Base-by-base conservation (phyloP, 306 rosid species). In the Sophora flavescens region DNA sequence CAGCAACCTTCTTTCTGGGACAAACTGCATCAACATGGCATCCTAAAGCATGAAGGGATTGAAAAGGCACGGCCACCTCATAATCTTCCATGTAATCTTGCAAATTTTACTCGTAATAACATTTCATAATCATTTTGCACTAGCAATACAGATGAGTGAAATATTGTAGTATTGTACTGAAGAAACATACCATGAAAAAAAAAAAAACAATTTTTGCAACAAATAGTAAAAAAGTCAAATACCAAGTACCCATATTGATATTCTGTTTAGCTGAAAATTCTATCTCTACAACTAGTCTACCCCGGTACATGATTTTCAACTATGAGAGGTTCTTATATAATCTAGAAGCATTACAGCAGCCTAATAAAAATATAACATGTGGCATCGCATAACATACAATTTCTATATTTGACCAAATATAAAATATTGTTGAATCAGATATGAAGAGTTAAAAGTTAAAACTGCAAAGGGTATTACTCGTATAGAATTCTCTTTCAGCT, bases 11-110 rank as follows among this genome's bases (percentile, higher is more conserved):
- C 84, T 85, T 91, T 11, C 85, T 67, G 60, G 93, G 93, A 79
- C 93, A 89, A 84, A 84, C 88, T 59, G 84, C 91, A 71, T 91
- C 90, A 15, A 89, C 88, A 68, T 82, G 85, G 72, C 96, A 91
- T 50, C 91, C 93, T 57, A 91, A 82, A 70, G 90, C 96, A 77
- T 82, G 83, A 74, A 91, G 90, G 58, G 96, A 68, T 77, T 89
- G 91, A 80, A 91, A 87, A 17, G 93, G 93, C 51, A 89, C 86
- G 2, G 51, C 18, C 22, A 86, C 82, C 80, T 91, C 91, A 33
- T 89, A 87, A 80, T 91, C 93, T 75, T 91, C 93, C 96, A 91
- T 87, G 86, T 72, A 91, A 82, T 91, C 91, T 91, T 89, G 86
- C 68, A 76, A 72, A 3, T 62, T 45, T 0, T 8, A 63, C 39